phyloP scores from a whole-genome alignment of 306 rosid species.

The Prunus armeniaca region DNA sequence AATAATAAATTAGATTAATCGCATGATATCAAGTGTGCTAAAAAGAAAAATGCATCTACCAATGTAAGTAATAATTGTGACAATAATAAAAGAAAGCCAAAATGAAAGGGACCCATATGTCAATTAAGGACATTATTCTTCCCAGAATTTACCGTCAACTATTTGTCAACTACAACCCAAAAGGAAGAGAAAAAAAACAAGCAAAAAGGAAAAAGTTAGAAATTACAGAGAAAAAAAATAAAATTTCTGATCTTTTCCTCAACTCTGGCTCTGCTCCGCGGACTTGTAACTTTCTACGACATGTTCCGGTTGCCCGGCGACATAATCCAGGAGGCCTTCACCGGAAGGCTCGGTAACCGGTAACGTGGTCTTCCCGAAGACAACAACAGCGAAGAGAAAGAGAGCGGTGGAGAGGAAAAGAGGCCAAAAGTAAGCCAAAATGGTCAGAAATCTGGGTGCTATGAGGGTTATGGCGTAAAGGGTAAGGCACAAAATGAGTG shows the following conservation, averaged over 20 bases:
- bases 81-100: neutral
- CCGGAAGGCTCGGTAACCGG: conserved; percentile 40
- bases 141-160: conserved; percentile 7
- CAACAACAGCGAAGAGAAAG: conserved; percentile 61
- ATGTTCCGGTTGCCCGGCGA: conserved; percentile 63
- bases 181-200: neutral
- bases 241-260: neutral
- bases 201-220: neutral
- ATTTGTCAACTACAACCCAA: neutral
- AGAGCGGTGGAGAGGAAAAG: conserved; percentile 81
- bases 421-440: conserved; percentile 91
- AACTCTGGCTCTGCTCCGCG: conserved; percentile 21
- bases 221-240: neutral
- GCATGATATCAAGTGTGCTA: too few species aligned
- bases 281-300: conserved; percentile 36
- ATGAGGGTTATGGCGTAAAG: conserved; percentile 34
- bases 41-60: neutral
- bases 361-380: conserved; percentile 50
- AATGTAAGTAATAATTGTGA: too few species aligned
- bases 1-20: too few species aligned
- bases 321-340: conserved; percentile 73
- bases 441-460: conserved; percentile 54
- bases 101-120: neutral
- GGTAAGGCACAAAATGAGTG: conserved; percentile 20
- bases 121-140: conserved; percentile 12